These are phyloP conservation scores for Chiua virens DNA, from an alignment of 768 basidiomycete genomes.

Conservation along the genomic window DNA sequence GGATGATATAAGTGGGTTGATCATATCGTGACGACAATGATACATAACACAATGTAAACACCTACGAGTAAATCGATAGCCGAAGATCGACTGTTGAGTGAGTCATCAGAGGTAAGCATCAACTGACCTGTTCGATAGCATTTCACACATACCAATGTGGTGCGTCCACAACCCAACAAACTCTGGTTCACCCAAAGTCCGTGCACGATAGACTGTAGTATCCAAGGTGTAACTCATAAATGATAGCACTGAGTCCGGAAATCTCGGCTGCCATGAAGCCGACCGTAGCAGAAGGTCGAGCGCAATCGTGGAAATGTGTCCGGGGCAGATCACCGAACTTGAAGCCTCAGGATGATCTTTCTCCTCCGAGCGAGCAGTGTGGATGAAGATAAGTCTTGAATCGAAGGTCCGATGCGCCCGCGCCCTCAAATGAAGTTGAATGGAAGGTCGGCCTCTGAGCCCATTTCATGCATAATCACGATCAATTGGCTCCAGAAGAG, in stretches of 20 bases:
- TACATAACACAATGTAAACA: not conserved
- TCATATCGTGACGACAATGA: not conserved
- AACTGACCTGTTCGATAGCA: not conserved
- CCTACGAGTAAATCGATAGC: slow-evolving; percentile 55
- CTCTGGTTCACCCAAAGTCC: slow-evolving; percentile 83
- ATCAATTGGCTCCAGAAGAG: no score
- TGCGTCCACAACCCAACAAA: slow-evolving; percentile 90
- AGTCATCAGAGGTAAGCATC: not conserved
- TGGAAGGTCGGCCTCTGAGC: no score
- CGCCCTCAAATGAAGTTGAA: no score
- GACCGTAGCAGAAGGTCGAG: slow-evolving; percentile 79
- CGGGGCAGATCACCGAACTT: slow-evolving; percentile 84
- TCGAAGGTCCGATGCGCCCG: no score
- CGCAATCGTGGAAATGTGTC: slow-evolving; percentile 87
- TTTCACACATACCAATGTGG: slow-evolving; percentile 62
- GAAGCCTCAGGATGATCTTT: slow-evolving; percentile 70
- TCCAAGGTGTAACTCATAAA: slow-evolving; percentile 87
- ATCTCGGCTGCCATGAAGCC: slow-evolving; percentile 78
- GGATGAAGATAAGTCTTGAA: no score
- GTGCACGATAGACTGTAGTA: slow-evolving; percentile 89
- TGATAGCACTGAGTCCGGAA: slow-evolving; percentile 59
- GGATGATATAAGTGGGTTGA: slow-evolving; percentile 62
- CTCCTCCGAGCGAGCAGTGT: no score
- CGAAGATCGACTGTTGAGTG: slow-evolving; percentile 21
- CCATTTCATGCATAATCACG: no score